Evolutionary conservation across 2,329 filamentous ascomycete genomes (phyloP).

Genomic region (Plectosphaerella plurivora): DNA sequence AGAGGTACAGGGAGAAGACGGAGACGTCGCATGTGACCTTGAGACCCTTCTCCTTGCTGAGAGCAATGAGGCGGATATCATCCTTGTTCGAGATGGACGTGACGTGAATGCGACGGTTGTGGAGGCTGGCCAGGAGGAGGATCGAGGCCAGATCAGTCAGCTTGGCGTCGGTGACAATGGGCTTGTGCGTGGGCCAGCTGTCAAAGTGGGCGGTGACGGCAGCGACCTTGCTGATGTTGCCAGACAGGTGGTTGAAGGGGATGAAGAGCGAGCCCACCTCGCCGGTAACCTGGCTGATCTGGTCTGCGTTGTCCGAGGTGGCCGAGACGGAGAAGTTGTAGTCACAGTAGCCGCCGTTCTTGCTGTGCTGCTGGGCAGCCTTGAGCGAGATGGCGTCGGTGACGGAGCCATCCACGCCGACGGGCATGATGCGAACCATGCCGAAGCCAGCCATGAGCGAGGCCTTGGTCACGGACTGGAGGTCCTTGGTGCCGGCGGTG

Average conservation of each 20-base stretch:
- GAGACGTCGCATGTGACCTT: conserved; percentile 79
- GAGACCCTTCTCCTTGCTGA: conserved; percentile 77
- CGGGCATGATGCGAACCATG: conserved; percentile 76
- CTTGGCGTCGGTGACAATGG: conserved; percentile 77
- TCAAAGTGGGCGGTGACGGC: conserved; percentile 77
- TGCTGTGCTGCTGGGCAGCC: conserved; percentile 66
- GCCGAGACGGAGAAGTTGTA: conserved; percentile 77
- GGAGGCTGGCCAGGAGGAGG: conserved; percentile 70
- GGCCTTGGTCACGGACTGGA: conserved; percentile 66
- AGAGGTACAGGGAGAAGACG: conserved; percentile 74
- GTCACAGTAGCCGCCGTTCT: conserved; percentile 65
- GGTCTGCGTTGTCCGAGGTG: conserved; percentile 67
- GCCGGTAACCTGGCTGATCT: conserved; percentile 66
- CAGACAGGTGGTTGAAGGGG: conserved; percentile 75
- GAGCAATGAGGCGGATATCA: conserved; percentile 70
- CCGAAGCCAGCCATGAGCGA: conserved; percentile 72
- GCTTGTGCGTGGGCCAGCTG: conserved; percentile 72
- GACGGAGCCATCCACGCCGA: conserved; percentile 68
- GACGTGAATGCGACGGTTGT: conserved; percentile 74
- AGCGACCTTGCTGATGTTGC: conserved; percentile 80
- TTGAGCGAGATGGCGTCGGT: conserved; percentile 69
- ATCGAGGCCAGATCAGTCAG: conserved; percentile 78
- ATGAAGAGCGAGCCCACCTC: conserved; percentile 80
- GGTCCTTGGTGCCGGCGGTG: conserved; percentile 59
- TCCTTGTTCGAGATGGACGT: conserved; percentile 78